Base-by-base conservation (phyloP, 225 moss, liverwort and hornwort species). In the Polytrichum formosum region DNA sequence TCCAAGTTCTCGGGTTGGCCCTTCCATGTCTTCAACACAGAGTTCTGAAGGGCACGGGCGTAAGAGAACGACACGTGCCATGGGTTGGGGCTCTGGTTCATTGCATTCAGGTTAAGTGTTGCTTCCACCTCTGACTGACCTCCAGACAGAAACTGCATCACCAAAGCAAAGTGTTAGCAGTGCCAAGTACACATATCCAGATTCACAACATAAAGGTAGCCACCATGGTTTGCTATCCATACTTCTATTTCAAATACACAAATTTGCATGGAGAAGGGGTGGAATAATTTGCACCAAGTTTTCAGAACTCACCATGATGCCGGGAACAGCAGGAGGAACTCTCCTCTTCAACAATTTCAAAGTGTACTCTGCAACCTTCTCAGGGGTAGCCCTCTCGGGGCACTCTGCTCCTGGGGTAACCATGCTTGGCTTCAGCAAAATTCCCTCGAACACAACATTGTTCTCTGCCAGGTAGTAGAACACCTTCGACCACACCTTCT, bases 51-150 rank as follows among this genome's bases (percentile, higher is more conserved):
- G 13, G 87, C 87, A 29, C 87, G 84, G 60, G 87, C 87, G 5
- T 87, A 87, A 21, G 87, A 87, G 70, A 87, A 88, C 1, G 87
- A 88, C 21, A 88, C 84, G 35, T 88, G 87, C 87, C 87, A 88
- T 19, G 84, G 87, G 77, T 88, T 88, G 29, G 87, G 87, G 76
- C 74, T 81, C 75, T 68, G 82, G 65, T 84, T 88, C 87, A 88
- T 88, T 1, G 87, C 87, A 55, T 88, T 88, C 73, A 88, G 62
- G 65, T 88, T 88, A 22, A 88, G 67, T 29, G 87, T 88, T 31
- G 87, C 84, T 70, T 88, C 87, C 73, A 88, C 84, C 77, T 88
- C 84, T 18, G 87, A 88, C 74, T 88, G 87, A 16, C 87, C 84
- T 71, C 87, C 84, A 27, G 82, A 88, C 66, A 85, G 67, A 63